Evolutionary conservation across 2,329 filamentous ascomycete species (phyloP), one percentile per base, ranked within the genome.

Genomic region (Nigrospora sphaerica): DNA sequence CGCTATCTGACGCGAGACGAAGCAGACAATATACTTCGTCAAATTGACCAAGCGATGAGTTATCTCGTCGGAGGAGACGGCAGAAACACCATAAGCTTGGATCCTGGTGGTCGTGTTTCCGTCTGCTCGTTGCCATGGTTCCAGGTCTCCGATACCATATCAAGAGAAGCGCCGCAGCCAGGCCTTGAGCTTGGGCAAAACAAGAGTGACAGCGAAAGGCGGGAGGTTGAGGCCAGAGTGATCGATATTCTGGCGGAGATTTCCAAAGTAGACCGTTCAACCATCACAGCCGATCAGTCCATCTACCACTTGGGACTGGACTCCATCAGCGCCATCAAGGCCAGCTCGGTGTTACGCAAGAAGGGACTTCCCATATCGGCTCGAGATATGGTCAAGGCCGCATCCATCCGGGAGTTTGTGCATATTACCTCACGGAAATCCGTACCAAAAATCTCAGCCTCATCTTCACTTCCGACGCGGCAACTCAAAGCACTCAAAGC

Each of bases 281-380:
- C 79, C 2, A 86, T 95, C 44, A 64, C 68, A 3, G 74, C 73
- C 46, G 69, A 73, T 1, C 77, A 82, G 43, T 88, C 77, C 0
- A 77, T 95, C 12, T 95, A 93, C 62, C 83, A 93, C 52, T 74
- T 96, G 2, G 91, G 91, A 0, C 78, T 96, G 1, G 91, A 96
- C 61, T 96, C 91, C 0, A 95, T 96, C 62, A 92, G 85, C 52
- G 85, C 89, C 2, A 93, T 96, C 68, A 95, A 93, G 57, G 81
- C 90, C 4, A 81, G 83, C 10, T 77, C 84, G 0, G 70, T 90
- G 9, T 69, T 96, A 4, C 81, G 80, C 37, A 85, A 78, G 53
- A 66, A 73, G 37, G 78, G 73, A 0, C 64, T 95, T 9, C 64
- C 68, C 12, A 62, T 95, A 1, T 74, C 75, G 32, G 85, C 92